phyloP scores from a whole-genome alignment of 495 filamentous ascomycete species.

The Penicillium flavigenum region DNA sequence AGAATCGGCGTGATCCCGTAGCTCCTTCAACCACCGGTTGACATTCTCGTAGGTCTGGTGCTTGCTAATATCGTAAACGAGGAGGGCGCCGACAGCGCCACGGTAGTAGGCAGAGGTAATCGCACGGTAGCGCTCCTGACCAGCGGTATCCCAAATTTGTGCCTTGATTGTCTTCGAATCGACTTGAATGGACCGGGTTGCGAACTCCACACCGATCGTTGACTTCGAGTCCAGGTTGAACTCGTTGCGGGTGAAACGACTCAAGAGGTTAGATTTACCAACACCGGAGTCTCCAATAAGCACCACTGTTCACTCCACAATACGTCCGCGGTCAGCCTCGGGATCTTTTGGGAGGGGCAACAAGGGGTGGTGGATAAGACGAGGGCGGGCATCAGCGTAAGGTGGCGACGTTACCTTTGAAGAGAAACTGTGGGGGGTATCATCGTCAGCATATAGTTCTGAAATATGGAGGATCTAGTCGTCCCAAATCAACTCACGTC shows the following conservation, averaged over 20 bases:
- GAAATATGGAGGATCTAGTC: not conserved
- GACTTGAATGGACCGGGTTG: constrained; percentile 97
- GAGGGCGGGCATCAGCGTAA: constrained; percentile 23
- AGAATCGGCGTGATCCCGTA: constrained; percentile 95
- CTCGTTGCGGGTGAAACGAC: constrained; percentile 99
- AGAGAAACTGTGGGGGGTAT: constrained; percentile 75
- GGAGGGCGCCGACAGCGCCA: constrained; percentile 92
- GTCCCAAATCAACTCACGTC: constrained; percentile 68
- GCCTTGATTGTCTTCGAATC: constrained; percentile 99
- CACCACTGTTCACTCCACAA: constrained; percentile 64
- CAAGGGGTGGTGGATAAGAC: constrained; percentile 5
- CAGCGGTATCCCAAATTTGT: constrained; percentile 99
- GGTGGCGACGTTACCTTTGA: constrained; percentile 78
- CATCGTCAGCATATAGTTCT: constrained; percentile 17
- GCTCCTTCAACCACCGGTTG: constrained; percentile 97
- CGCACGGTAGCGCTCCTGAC: constrained; percentile 97
- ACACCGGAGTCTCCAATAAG: constrained; percentile 98
- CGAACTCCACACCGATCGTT: constrained; percentile 99
- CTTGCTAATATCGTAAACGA: constrained; percentile 99
- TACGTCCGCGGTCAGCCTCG: constrained; percentile 25
- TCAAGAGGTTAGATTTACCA: constrained; percentile 99
- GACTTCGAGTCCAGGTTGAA: constrained; percentile 99
- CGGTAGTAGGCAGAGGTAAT: constrained; percentile 99
- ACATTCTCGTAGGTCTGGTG: constrained; percentile 99
- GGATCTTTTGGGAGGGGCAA: not conserved